Percentiles rank a stretch among this genome's conserved stretches.
Conservation (phyloP, 208 protist genomes). For the Leishmania braziliensis region DNA sequence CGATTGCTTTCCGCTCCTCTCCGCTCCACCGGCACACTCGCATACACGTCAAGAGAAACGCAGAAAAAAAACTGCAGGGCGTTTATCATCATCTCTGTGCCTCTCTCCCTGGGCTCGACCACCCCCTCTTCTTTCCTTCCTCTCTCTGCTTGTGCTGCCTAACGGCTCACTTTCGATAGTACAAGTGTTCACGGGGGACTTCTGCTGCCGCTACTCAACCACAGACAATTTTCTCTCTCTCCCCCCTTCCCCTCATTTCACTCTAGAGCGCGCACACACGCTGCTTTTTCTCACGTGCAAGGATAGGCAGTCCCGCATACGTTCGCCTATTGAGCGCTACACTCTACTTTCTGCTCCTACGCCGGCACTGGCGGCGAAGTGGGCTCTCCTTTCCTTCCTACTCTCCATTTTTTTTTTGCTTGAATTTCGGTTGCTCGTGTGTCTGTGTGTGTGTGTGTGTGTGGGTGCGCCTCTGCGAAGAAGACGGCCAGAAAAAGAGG, state of each 20-base stretch:
- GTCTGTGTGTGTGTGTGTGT: conserved; percentile 14
- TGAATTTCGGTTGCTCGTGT: background rate
- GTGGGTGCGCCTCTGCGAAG: background rate
- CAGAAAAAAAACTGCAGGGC: too few relatives aligned
- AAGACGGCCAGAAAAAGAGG: background rate
- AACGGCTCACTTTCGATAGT: background rate
- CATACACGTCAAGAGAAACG: background rate
- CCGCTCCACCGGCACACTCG: background rate
- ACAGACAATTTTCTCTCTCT: background rate
- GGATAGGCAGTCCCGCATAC: background rate
- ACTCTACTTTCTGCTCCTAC: background rate
- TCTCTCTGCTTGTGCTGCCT: background rate
- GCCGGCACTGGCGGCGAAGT: background rate
- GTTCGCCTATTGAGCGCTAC: background rate
- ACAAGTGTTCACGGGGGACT: background rate
- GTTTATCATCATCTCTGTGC: background rate
- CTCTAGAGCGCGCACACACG: background rate
- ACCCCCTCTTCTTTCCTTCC: background rate
- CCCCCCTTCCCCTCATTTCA: background rate
- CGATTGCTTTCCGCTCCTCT: background rate
- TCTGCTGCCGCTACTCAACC: background rate
- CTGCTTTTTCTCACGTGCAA: background rate
- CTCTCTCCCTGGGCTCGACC: background rate
- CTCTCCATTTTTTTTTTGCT: background rate
- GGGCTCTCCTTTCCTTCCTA: background rate